Evolutionary conservation across 2,329 filamentous ascomycete species (phyloP).

Genomic region (Microthyrium microscopicum): DNA sequence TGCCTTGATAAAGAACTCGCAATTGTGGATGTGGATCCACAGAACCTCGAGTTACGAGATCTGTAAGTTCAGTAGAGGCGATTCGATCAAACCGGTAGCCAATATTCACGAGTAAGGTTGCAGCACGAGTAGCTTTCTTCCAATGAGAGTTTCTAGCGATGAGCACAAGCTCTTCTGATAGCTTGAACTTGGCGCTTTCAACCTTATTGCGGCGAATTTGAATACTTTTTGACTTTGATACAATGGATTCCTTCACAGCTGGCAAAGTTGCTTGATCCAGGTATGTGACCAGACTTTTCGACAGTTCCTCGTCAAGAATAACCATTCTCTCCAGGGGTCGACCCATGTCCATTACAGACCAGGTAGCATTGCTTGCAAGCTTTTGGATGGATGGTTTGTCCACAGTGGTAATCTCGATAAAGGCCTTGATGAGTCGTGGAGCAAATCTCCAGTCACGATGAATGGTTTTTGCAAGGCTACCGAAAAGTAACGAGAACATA

Average conservation of each 20-base stretch:
- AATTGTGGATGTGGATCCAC: slow-evolving; percentile 84
- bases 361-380: slow-evolving; percentile 64
- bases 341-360: slow-evolving; percentile 81
- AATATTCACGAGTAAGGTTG: slow-evolving; percentile 78
- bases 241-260: slow-evolving; percentile 39
- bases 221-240: slow-evolving; percentile 56
- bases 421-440: slow-evolving; percentile 73
- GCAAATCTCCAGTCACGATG: slow-evolving; percentile 90
- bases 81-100: slow-evolving; percentile 84
- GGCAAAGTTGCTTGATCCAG: no score
- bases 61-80: slow-evolving; percentile 64
- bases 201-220: slow-evolving; percentile 58
- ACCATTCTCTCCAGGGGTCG: slow-evolving; percentile 77
- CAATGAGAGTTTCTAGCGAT: slow-evolving; percentile 71
- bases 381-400: slow-evolving; percentile 93
- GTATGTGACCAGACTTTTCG: slow-evolving; percentile 57
- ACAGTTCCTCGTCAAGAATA: slow-evolving; percentile 53
- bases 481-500: slow-evolving; percentile 79
- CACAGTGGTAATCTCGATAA: slow-evolving; percentile 75
- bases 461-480: slow-evolving; percentile 73
- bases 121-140: slow-evolving; percentile 85
- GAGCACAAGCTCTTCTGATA: slow-evolving; percentile 69
- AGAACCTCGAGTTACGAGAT: slow-evolving; percentile 65
- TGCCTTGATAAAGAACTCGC: slow-evolving; percentile 63
- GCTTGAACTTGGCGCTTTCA: slow-evolving; percentile 63